Evolutionary conservation across 257 asterid species (phyloP), one percentile per base, ranked within the genome.

Genomic region (Rubia yunnanensis): DNA sequence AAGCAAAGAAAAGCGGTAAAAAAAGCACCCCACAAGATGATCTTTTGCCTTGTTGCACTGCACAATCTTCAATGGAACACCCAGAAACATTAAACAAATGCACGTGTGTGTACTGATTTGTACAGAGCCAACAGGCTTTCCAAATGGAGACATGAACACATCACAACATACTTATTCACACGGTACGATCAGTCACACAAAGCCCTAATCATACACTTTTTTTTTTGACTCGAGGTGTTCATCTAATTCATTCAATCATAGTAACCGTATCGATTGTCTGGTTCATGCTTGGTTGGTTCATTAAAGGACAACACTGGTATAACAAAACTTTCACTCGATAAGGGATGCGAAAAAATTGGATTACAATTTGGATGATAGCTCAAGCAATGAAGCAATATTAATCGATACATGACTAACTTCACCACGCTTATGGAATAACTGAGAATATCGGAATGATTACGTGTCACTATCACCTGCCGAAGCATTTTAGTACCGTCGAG

Each of bases 401-500:
- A 0, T 14, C 36, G n/a, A 26, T 70, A 10, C 39, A 28, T 57
- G 41, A 58, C n/a, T 10, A 65, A 23, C 67, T 54, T 13, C 24
- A 14, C 23, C 7, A 34, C 24, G 20, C 55, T 8, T 0, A 17
- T 32, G n/a, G 10, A n/a, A 36, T 26, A 24, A 23, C 49, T 27
- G 62, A 49, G 28, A 41, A 58, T 30, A 50, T 14, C 60, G 10
- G 24, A 35, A 41, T n/a, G n/a, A n/a, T 7, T n/a, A 20, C 5
- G 27, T 62, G 70, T 26, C 27, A 63, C 17, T 36, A 75, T 89
- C 86, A 89, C 74, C 94, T 81, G 68, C 96, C 98, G 60, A 92
- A 83, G 82, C 94, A 86, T 76, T 70, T 86, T 75, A 81, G 30
- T 26, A 88, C 32, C 22, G 95, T 73, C 48, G 96, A 84, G 23